Evolutionary conservation across 441 rosid species (phyloP), one percentile per base, ranked within the genome.

Genomic region (Mallotus repandus): DNA sequence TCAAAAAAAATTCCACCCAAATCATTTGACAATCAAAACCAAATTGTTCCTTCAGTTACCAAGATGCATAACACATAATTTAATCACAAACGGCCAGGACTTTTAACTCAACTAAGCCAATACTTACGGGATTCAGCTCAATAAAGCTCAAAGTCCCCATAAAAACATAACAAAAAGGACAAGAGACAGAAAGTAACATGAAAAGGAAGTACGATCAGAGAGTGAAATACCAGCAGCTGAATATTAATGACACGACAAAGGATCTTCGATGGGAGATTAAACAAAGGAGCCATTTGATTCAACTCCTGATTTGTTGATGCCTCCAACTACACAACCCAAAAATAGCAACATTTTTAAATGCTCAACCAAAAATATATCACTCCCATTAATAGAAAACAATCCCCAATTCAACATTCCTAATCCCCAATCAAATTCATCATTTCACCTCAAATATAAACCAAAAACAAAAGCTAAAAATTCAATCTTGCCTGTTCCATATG

Each of bases 291-390:
- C 56, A 82, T 86, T 81, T 89, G 87, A 76, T 88, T 85, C 79
- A 88, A 76, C 63, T 88, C 94, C 85, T 96, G 95, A 86, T 91
- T 89, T 60, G 94, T 91, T 38, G 97, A 91, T 73, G 97, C 98
- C 76, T 90, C 92, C 80, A 96, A 77, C 99, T 95, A 66, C 45
- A 71, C 35, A 60, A 65, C 74, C 78, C 77, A 73, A 79, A 71
- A 80, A 29, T 63, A 79, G 69, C 73, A 74, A 67, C 61, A 58
- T 53, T 60, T 75, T 18, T 32, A 45, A 71, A 49, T 35, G 53
- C 45, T 60, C 49, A 45, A 43, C 61, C 69, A 35, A 67, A 72
- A 65, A 32, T 12, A 65, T 15, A 66, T 15, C 50, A 59, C 18
- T 19, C 52, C 70, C 63, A 66, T 71, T 72, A 81, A 59, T 50